Base-by-base conservation (phyloP, 768 basidiomycete species). In the Thelephora ganbajun region DNA sequence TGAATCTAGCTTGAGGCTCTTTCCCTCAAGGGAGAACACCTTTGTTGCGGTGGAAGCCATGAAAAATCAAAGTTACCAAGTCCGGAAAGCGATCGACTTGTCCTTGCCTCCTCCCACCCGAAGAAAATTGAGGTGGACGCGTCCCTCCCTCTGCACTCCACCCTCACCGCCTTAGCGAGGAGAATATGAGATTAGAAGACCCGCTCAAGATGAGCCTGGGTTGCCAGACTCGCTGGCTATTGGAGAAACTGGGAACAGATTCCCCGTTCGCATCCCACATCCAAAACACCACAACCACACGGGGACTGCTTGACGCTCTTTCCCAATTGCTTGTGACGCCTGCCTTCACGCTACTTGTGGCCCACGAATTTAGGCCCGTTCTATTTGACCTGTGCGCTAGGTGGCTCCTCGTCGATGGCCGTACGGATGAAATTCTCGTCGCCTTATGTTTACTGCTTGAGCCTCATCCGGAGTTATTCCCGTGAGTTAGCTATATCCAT, bases 1-100 rank as follows among this genome's bases (percentile, higher is more conserved):
- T 13, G 79, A 74, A 57, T 92, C 71, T 49, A 96, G 80, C 63
- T 91, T 94, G 45, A 94, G 73, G 35, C 80, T 81, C 54, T 71
- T 69, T 20, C 88, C 87, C 9, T 73, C 64, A 48, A 79, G 66
- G 11, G 76, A 74, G 61, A 73, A 73, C 48, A 64, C 53, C 45
- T 59, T 65, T 44, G 58, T 45, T 41, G 48, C 4, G 26, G 26
- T 48, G 43, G 48, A 9, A 18, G 44, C 46, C 51, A 51, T 53
- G 20, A 18, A 14, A 41, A 41, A 7, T 41, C 39, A 41, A 41
- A 41, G 39, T 18, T 41, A 14, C 18, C 39, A 41, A 41, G 1
- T 41, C n/a, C n/a, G 37, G n/a, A 39, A 39, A 39, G n/a, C n/a
- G 16, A 16, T 22, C 16, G 3, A 41, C 22, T 41, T 11, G 12